phyloP scores from a whole-genome alignment of 305 asterid genomes.

The Fraxinus sp. region DNA sequence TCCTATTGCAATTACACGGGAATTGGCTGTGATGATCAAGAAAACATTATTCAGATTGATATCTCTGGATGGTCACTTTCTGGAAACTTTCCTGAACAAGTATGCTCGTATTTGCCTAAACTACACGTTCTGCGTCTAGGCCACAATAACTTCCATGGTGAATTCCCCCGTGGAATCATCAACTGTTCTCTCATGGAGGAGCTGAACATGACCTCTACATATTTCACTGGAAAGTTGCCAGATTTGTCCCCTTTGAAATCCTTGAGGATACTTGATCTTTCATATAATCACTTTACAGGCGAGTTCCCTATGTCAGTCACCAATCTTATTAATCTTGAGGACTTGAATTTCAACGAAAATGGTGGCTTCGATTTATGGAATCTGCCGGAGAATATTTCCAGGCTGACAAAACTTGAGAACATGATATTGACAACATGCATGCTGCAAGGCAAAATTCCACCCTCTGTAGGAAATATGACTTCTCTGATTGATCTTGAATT shows the following conservation, averaged over 20 bases:
- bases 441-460: slow-evolving; percentile 54
- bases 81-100: slow-evolving; percentile 55
- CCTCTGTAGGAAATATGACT: slow-evolving; percentile 58
- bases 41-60: slow-evolving; percentile 47
- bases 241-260: slow-evolving; percentile 60
- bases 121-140: slow-evolving; percentile 54
- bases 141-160: slow-evolving; percentile 45
- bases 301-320: slow-evolving; percentile 68
- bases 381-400: slow-evolving; percentile 50
- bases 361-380: slow-evolving; percentile 47
- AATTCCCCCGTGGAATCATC: slow-evolving; percentile 52
- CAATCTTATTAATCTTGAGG: slow-evolving; percentile 61
- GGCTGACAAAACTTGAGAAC: slow-evolving; percentile 42
- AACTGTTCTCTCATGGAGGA: slow-evolving; percentile 59
- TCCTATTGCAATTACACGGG: slow-evolving; percentile 57
- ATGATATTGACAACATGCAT: slow-evolving; percentile 60
- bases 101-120: slow-evolving; percentile 62
- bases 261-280: slow-evolving; percentile 58
- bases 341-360: slow-evolving; percentile 55
- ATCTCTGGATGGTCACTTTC: slow-evolving; percentile 63
- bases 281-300: slow-evolving; percentile 61
- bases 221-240: slow-evolving; percentile 57
- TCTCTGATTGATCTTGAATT: slow-evolving; percentile 77
- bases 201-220: slow-evolving; percentile 43
- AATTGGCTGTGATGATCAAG: slow-evolving; percentile 50